Evolutionary conservation across 2,329 filamentous ascomycete species (phyloP), one percentile per base, ranked within the genome.

Genomic region (Penicillium verrucosum): DNA sequence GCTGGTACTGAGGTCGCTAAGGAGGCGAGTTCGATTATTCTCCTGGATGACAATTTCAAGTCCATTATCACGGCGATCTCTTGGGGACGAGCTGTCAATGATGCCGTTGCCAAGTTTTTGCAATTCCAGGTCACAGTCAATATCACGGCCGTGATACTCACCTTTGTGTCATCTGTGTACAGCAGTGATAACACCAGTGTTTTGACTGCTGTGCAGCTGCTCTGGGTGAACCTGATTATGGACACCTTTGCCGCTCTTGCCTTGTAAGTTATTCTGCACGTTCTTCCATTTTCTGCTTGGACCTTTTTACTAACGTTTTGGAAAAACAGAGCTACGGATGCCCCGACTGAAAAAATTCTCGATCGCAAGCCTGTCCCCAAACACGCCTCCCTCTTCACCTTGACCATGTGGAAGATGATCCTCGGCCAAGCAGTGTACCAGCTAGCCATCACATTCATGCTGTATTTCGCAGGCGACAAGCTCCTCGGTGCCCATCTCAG

Each of bases 361-460:
- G 80, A 96, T 65, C 85, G 92, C 54, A 92, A 90, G 73, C 90
- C 90, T 1, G 85, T 90, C 57, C 82, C 86, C 3, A 92, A 91
- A 69, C 87, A 84, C 30, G 87, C 88, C 7, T 81, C 88, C 1
- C 79, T 93, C 6, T 94, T 97, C 65, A 95, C 92, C 1, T 80
- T 88, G 34, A 92, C 89, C 18, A 97, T 97, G 93, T 96, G 93
- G 93, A 97, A 97, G 81, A 97, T 97, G 93, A 97, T 97, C 60
- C 82, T 96, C 43, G 93, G 92, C 2, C 92, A 97, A 73, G 86
- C 92, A 1, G 81, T 96, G 56, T 97, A 94, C 74, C 92, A 97
- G 73, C 84, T 97, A 0, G 80, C 80, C 5, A 85, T 87, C 23
- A 89, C 92, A 0, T 88, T 97, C 63, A 80, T 93, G 60, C 82